Evolutionary conservation across 305 asterid species (phyloP).

Genomic region (Solanum aculeatissimum): DNA sequence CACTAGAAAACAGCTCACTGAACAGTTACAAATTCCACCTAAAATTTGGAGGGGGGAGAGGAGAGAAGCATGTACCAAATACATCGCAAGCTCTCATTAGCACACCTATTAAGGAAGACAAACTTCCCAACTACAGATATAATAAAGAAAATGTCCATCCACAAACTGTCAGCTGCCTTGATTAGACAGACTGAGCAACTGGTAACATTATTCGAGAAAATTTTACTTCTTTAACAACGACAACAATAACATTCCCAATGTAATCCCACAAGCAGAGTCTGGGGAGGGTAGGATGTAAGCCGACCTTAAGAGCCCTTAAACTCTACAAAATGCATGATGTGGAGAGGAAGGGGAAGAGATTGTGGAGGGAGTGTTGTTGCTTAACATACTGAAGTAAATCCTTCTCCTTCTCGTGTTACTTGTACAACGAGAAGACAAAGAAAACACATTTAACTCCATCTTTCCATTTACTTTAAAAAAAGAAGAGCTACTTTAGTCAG

Average conservation of each 20-base stretch:
- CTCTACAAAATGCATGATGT: neutral
- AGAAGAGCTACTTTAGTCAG: neutral
- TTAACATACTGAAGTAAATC: neutral
- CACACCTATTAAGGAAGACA: neutral
- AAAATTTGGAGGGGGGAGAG: neutral
- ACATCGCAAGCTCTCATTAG: neutral
- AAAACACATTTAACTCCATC: neutral
- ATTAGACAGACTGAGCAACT: neutral
- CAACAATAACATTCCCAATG: neutral
- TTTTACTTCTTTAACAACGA: neutral
- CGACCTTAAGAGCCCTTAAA: neutral
- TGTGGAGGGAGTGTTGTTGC: neutral
- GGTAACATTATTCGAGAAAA: neutral
- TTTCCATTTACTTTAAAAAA: neutral
- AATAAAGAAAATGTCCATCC: neutral
- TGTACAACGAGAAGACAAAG: neutral
- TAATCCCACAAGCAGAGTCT: neutral
- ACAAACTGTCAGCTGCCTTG: neutral
- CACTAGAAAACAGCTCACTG: neutral
- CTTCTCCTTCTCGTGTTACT: neutral
- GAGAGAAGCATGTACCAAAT: neutral
- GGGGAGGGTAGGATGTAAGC: neutral
- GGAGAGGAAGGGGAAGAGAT: neutral
- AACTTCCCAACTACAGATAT: neutral
- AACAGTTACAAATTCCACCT: neutral